phyloP scores from a whole-genome alignment of 164 flowering plant genomes.

The Amborella trichopoda region DNA sequence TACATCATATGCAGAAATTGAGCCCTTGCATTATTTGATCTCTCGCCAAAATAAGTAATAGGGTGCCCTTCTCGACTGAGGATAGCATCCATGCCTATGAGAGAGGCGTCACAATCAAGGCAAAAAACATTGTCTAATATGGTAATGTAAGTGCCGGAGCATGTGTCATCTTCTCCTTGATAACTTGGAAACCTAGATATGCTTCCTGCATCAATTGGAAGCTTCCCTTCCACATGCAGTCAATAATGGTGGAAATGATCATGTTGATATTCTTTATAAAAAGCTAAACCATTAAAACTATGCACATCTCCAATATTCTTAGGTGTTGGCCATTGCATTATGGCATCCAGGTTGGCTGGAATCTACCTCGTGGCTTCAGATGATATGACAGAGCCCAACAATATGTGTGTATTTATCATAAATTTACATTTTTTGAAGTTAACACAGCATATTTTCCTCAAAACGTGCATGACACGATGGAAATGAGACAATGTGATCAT shows the following conservation, averaged over 20 bases:
- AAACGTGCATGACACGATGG: too few relatives aligned
- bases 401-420: too few relatives aligned
- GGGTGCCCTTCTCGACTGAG: not conserved
- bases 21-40: not conserved
- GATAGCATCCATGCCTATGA: not conserved
- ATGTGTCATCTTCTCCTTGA: not conserved
- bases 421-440: too few relatives aligned
- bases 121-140: not conserved
- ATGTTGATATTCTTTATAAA: not conserved
- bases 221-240: not conserved
- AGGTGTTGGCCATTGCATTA: too few relatives aligned
- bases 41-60: not conserved
- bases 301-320: not conserved
- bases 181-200: not conserved
- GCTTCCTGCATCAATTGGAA: not conserved
- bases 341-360: too few relatives aligned
- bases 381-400: too few relatives aligned
- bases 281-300: not conserved
- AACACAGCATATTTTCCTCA: too few relatives aligned
- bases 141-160: not conserved
- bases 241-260: not conserved
- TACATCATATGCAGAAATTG: not conserved
- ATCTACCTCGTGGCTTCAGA: too few relatives aligned
- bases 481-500: not conserved
- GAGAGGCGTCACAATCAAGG: not conserved